A percentile compares a stretch with the other conserved stretches of the same genome.
Evolutionary conservation across 2,329 filamentous ascomycete species (phyloP).

Genomic region (Cladophialophora bantiana): DNA sequence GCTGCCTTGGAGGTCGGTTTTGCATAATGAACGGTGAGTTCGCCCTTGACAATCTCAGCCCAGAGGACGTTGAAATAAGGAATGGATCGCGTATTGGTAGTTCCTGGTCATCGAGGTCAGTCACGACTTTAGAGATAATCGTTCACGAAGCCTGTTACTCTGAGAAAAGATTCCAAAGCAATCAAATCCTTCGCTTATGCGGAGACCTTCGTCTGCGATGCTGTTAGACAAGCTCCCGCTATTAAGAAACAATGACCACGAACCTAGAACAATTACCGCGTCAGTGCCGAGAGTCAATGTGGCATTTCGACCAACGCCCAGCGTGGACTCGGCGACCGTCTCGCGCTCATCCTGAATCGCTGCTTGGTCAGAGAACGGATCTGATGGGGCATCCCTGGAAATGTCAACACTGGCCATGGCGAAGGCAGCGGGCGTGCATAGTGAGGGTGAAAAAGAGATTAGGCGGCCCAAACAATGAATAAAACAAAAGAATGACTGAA

Average conservation of each 20-base stretch:
- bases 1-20: constrained; percentile 60
- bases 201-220: constrained; percentile 35
- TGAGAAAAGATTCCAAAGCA: constrained; percentile 65
- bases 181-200: constrained; percentile 45
- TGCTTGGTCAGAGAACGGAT: constrained; percentile 34
- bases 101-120: constrained; percentile 43
- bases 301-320: constrained; percentile 64
- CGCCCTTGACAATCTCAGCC: constrained; percentile 69
- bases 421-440: constrained; percentile 20
- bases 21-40: constrained; percentile 77
- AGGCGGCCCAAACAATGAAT: background rate
- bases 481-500: constrained; percentile 13
- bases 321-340: constrained; percentile 53
- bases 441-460: constrained; percentile 14
- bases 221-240: constrained; percentile 17
- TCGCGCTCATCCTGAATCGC: constrained; percentile 41
- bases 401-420: constrained; percentile 25
- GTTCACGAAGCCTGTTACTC: constrained; percentile 49
- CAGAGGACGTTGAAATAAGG: constrained; percentile 85
- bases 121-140: constrained; percentile 3
- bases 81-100: constrained; percentile 65
- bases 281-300: constrained; percentile 68
- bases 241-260: background rate
- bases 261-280: constrained; percentile 65
- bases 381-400: constrained; percentile 9